Conservation (phyloP, 2,329 filamentous ascomycete genomes). For the Exophiala mesophila region DNA sequence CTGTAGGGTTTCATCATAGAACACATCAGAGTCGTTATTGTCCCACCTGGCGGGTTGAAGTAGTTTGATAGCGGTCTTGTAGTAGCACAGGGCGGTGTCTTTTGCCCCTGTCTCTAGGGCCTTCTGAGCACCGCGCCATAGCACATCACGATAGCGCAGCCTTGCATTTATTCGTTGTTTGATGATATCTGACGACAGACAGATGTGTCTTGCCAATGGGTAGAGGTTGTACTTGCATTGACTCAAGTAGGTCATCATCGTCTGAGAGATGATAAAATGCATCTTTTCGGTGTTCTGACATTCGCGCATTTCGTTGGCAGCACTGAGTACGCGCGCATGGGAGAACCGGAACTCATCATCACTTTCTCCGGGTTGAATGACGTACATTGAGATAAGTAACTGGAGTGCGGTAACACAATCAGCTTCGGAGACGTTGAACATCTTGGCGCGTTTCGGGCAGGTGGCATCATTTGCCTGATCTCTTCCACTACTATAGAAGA, state of each 20-base stretch:
- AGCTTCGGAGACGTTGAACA: constrained; percentile 57
- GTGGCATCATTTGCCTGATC: constrained; percentile 34
- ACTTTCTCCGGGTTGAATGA: constrained; percentile 73
- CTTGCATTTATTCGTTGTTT: constrained; percentile 58
- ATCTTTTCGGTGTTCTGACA: constrained; percentile 66
- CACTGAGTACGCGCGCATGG: constrained; percentile 81
- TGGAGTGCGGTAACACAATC: constrained; percentile 77
- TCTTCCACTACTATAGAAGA: constrained; percentile 48
- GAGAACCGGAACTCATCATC: constrained; percentile 85
- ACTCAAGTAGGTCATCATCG: constrained; percentile 66
- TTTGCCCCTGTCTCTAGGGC: constrained; percentile 79
- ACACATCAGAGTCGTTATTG: constrained; percentile 63
- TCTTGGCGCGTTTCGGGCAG: constrained; percentile 38
- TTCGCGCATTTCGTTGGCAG: constrained; percentile 64
- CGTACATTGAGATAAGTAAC: constrained; percentile 70
- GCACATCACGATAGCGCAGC: constrained; percentile 64
- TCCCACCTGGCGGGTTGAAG: constrained; percentile 77
- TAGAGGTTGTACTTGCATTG: constrained; percentile 62
- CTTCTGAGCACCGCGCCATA: constrained; percentile 72
- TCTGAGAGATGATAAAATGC: constrained; percentile 85
- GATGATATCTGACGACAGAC: constrained; percentile 70
- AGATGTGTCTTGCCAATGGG: constrained; percentile 74
- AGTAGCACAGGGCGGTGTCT: constrained; percentile 77
- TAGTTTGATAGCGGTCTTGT: constrained; percentile 68
- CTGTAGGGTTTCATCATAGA: constrained; percentile 79